Percentiles rank a stretch among this genome's conserved stretches.
Evolutionary conservation across 768 basidiomycete genomes (phyloP).

Genomic region (Boletellus emodensis): DNA sequence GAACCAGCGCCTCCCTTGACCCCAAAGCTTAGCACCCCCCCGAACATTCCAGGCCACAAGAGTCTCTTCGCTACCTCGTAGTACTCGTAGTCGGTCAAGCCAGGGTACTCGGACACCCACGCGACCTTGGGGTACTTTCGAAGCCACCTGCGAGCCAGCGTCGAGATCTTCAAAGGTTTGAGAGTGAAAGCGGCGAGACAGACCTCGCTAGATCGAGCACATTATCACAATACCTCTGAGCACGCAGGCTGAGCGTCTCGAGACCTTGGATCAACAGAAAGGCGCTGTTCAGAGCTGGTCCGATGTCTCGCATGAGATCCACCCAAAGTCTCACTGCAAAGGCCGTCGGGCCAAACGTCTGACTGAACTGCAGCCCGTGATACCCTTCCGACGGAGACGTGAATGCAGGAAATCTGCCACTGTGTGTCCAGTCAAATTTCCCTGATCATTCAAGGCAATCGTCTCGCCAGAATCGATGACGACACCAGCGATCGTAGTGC

Average conservation of each 20-base stretch:
- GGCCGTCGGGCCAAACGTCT: constrained; percentile 61
- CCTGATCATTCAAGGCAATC: not conserved
- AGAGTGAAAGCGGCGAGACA: not conserved
- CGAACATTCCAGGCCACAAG: constrained; percentile 6
- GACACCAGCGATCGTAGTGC: constrained; percentile 75
- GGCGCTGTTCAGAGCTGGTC: constrained; percentile 58
- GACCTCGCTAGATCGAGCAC: constrained; percentile 62
- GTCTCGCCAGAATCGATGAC: constrained; percentile 61
- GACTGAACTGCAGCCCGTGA: constrained; percentile 63
- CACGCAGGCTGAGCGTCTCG: constrained; percentile 71
- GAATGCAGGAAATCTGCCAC: constrained; percentile 70
- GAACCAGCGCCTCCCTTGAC: constrained; percentile 20
- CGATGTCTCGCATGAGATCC: constrained; percentile 63
- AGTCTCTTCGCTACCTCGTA: constrained; percentile 9
- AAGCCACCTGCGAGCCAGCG: constrained; percentile 9
- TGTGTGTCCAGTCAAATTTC: constrained; percentile 66
- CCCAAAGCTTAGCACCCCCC: constrained; percentile 16
- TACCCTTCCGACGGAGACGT: constrained; percentile 74
- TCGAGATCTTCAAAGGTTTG: not conserved
- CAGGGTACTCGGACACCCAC: constrained; percentile 19
- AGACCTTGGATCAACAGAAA: constrained; percentile 77
- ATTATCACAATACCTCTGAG: constrained; percentile 68
- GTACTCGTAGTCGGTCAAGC: constrained; percentile 8
- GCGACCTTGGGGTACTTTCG: constrained; percentile 7
- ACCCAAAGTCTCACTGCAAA: constrained; percentile 65